Evolutionary conservation across 1,284 basidiomycete species (phyloP).

Genomic region (Ustilago loliicola): DNA sequence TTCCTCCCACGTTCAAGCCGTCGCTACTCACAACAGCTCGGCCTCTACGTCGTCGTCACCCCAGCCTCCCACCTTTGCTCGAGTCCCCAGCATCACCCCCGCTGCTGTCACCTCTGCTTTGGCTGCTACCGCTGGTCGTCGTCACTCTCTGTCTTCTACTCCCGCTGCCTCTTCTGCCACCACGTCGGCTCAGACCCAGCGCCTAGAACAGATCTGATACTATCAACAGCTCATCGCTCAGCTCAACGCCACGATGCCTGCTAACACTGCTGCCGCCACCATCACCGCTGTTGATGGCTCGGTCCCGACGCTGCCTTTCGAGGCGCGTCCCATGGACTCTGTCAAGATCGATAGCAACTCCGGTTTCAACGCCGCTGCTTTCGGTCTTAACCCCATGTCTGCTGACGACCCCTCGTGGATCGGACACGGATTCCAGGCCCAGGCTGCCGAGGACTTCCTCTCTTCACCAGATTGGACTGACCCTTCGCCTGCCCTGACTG

Average conservation of each 20-base stretch:
- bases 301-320: conserved; percentile 41
- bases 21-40: conserved; percentile 18
- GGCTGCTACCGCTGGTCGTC: conserved; percentile 41
- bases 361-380: conserved; percentile 49
- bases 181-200: conserved; percentile 37
- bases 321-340: conserved; percentile 38
- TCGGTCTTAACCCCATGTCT: conserved; percentile 59
- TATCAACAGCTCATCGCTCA: conserved; percentile 55
- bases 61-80: conserved; percentile 39
- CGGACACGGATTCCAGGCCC: conserved; percentile 58
- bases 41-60: conserved; percentile 21
- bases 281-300: conserved; percentile 35
- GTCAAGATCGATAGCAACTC: conserved; percentile 27
- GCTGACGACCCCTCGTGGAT: conserved; percentile 59
- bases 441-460: conserved; percentile 59
- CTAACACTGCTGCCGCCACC: conserved; percentile 7
- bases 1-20: conserved; percentile 24
- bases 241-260: conserved; percentile 52
- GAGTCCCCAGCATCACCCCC: conserved; percentile 48
- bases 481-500: conserved; percentile 63
- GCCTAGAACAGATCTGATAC: conserved; percentile 52
- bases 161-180: conserved; percentile 8
- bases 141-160: conserved; percentile 43
- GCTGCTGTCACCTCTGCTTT: conserved; percentile 45
- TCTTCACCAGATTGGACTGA: conserved; percentile 64